Conservation (phyloP, 2,329 filamentous ascomycete genomes). For the Onygenales sp. region DNA sequence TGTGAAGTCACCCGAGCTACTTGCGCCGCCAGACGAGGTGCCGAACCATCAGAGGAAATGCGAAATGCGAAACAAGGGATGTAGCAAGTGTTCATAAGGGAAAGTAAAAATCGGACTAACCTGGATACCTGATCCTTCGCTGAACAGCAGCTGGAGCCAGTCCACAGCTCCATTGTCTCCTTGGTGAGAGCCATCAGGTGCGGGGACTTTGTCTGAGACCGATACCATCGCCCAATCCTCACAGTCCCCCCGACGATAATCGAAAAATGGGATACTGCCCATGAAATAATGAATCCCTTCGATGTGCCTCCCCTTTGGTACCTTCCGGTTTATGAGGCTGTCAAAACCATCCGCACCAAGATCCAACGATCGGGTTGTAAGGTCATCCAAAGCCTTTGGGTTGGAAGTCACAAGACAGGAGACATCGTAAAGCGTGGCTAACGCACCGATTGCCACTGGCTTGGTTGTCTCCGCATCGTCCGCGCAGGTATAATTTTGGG, state of each 20-base stretch:
- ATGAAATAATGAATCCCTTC: slow-evolving; percentile 28
- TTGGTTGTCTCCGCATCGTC: slow-evolving; percentile 15
- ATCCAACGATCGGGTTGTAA: slow-evolving; percentile 3
- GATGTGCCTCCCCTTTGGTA: slow-evolving; percentile 16
- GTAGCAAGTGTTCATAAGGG: no score
- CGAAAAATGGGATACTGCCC: slow-evolving; percentile 22
- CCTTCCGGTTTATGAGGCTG: background rate
- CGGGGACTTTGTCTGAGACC: slow-evolving; percentile 20
- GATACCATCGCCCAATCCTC: slow-evolving; percentile 18
- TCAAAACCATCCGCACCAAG: slow-evolving; percentile 12
- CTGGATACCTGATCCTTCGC: slow-evolving; percentile 20
- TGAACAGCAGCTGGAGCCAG: slow-evolving; percentile 24
- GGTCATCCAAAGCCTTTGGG: slow-evolving; percentile 19
- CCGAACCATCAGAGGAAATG: no score
- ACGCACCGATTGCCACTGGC: slow-evolving; percentile 34
- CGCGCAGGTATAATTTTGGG: slow-evolving; percentile 42
- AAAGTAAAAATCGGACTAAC: slow-evolving; percentile 14
- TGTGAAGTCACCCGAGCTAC: no score
- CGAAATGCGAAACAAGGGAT: no score
- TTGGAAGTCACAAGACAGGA: slow-evolving; percentile 27
- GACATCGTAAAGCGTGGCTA: slow-evolving; percentile 37
- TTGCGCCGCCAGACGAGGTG: no score
- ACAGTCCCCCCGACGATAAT: slow-evolving; percentile 18
- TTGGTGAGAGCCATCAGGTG: slow-evolving; percentile 10
- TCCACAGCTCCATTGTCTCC: slow-evolving; percentile 16